These are phyloP conservation scores for Gillenia trifoliata DNA, from an alignment of 306 rosid genomes.

Conservation along the genomic window DNA sequence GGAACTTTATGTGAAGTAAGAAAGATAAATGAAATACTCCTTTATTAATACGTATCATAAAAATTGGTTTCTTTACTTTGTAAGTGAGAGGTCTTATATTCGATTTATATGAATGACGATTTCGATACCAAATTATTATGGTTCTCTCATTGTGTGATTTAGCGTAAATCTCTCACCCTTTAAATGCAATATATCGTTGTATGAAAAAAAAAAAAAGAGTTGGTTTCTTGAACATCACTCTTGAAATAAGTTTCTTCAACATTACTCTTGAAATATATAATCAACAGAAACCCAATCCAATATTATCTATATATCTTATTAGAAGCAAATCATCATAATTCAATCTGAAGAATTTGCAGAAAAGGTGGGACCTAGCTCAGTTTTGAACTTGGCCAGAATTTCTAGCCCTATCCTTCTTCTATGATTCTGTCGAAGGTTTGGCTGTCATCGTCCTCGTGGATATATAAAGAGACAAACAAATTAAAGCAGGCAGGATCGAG, in stretches of 20 bases:
- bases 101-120: no score
- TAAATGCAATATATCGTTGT: neutral
- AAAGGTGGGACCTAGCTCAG: neutral
- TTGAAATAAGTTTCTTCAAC: no score
- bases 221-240: no score
- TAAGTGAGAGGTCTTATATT: no score
- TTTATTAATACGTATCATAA: neutral
- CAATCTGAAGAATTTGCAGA: neutral
- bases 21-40: no score
- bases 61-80: neutral
- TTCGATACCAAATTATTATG: no score
- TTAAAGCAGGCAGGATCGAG: neutral
- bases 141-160: neutral
- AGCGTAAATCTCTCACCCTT: neutral
- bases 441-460: neutral
- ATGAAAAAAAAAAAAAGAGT: no score
- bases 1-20: no score
- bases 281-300: neutral
- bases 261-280: neutral
- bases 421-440: neutral
- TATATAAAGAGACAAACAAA: neutral
- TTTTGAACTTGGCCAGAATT: conserved; percentile 10
- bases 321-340: neutral
- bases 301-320: neutral
- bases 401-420: neutral